Conservation (phyloP, 2,329 filamentous ascomycete genomes). For the Bertia moriformis region DNA sequence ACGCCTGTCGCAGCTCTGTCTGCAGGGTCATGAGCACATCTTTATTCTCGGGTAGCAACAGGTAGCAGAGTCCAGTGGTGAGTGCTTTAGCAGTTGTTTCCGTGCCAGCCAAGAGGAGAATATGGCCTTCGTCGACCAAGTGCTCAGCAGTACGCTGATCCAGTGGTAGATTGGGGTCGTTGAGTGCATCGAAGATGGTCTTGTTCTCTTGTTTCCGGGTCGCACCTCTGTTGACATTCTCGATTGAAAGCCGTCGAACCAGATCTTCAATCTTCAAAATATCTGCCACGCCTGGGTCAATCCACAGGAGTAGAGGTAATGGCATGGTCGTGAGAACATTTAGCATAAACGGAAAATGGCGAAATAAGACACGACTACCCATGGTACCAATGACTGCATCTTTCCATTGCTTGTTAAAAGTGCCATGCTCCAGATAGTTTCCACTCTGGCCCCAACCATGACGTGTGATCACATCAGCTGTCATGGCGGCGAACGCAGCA, state of each 20-base stretch:
- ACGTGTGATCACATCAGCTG: conserved; percentile 12
- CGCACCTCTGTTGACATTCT: conserved; percentile 4
- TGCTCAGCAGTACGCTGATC: conserved; percentile 18
- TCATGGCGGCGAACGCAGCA: conserved; percentile 6
- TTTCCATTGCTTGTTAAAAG: conserved; percentile 3
- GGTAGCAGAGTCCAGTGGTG: too few species aligned
- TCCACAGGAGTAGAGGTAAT: conserved; percentile 1
- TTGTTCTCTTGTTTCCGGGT: conserved; percentile 5
- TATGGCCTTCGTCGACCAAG: conserved; percentile 20
- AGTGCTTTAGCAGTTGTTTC: conserved; percentile 19
- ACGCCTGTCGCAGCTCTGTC: conserved; percentile 10
- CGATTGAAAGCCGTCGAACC: background rate
- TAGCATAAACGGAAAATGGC: conserved; percentile 2
- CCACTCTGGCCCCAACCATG: conserved; percentile 11
- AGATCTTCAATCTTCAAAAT: conserved; percentile 4
- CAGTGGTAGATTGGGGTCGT: conserved; percentile 15
- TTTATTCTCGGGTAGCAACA: too few species aligned
- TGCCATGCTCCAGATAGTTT: conserved; percentile 4
- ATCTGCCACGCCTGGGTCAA: conserved; percentile 5
- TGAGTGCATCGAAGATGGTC: conserved; percentile 9
- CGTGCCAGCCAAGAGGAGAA: conserved; percentile 19
- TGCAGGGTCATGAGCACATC: conserved; percentile 8
- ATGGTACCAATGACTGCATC: conserved; percentile 2
- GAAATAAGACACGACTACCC: conserved; percentile 2
- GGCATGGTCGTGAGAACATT: conserved; percentile 1